Base-by-base conservation (phyloP, 2,329 filamentous ascomycete genomes). In the Dryadomyces quercus-mongolicae region DNA sequence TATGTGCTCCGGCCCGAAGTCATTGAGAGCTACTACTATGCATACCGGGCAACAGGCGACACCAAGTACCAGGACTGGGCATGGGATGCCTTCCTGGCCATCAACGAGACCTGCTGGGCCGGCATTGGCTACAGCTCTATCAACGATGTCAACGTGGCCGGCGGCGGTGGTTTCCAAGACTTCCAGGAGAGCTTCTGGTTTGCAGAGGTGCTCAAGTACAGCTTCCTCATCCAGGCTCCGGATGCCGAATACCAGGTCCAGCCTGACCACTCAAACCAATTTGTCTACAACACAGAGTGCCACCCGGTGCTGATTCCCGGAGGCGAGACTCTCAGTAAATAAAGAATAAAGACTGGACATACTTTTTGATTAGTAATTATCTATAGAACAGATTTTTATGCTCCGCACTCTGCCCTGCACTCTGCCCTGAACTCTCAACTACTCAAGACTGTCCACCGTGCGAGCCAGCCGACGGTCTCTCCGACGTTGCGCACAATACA, bases 111-210 rank as follows among this genome's bases (percentile, higher is more conserved):
- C 16, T 83, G 82, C 59, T 71, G 77, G 22, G 79, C 77, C 0
- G 80, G 78, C 7, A 82, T 77, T 21, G 89, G 86, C 8, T 94
- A 82, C 68, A 78, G 78, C 13, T 75, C 77, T 34, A 71, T 94
- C 54, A 65, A 62, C 0, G 68, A 94, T 64, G 86, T 94, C 48
- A 88, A 86, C 60, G 70, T 68, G 3, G 61, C 63, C 3, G 74
- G 72, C 34, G 87, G 86, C 10, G 86, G 85, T 1, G 67, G 69
- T 0, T 81, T 77, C 56, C 67, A 68, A 45, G 80, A 95, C 66
- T 84, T 85, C 65, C 86, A 92, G 74, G 88, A 95, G 70, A 91
- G 85, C 62, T 95, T 93, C 71, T 84, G 86, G 73, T 89, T 94
- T 66, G 88, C 89, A 0, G 89, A 95, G 72, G 85, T 90, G 58